Conservation (phyloP, 345 rosid species). For the Camelina sativa region DNA sequence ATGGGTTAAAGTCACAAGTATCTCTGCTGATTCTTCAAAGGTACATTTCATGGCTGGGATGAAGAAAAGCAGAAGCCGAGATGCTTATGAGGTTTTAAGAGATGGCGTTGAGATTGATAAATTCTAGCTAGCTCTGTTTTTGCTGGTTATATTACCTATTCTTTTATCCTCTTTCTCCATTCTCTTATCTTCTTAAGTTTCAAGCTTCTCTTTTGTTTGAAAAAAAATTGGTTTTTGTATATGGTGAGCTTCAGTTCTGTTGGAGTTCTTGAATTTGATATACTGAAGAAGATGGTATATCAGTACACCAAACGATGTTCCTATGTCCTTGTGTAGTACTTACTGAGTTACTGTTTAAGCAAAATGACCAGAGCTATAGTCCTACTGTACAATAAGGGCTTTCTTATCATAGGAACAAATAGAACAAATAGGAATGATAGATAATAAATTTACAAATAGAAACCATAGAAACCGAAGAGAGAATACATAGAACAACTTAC, state of each 20-base stretch:
- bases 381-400: not conserved
- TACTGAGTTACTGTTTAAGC: not conserved
- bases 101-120: conserved; percentile 69
- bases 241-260: conserved; percentile 5
- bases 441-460: not conserved
- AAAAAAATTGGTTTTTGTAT: not conserved
- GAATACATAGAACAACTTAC: not conserved
- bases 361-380: not conserved
- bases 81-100: conserved; percentile 64
- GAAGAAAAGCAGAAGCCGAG: conserved; percentile 81
- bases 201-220: not conserved
- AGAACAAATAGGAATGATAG: not conserved
- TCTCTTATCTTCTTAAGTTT: conserved; percentile 7
- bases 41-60: conserved; percentile 92
- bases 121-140: conserved; percentile 56
- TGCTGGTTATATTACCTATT: not conserved
- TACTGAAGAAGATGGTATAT: conserved; percentile 5
- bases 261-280: conserved; percentile 25
- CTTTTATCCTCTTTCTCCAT: conserved; percentile 27
- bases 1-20: conserved; percentile 86
- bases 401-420: too few species aligned
- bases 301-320: conserved; percentile 4
- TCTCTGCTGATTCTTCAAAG: conserved; percentile 82
- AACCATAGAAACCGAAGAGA: not conserved
- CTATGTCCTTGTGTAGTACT: not conserved